Evolutionary conservation across 1,284 basidiomycete species (phyloP).

Genomic region (Ganoderma lingzhi): DNA sequence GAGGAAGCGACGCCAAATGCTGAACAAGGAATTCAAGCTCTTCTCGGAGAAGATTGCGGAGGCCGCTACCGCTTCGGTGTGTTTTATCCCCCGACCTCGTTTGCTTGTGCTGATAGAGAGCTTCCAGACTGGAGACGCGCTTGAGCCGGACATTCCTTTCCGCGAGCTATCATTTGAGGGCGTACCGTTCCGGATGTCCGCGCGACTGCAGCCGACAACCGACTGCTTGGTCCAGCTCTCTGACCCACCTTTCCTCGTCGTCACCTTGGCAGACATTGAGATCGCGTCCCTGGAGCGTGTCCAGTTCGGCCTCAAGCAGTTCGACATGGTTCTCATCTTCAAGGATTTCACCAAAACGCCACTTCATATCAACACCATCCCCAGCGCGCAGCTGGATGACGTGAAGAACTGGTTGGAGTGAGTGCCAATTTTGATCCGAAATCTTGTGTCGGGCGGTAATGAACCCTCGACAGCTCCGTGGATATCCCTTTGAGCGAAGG

Average conservation of each 20-base stretch:
- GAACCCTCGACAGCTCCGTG: constrained; percentile 71
- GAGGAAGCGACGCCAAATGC: constrained; percentile 84
- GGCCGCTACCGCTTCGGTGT: constrained; percentile 77
- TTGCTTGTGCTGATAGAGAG: constrained; percentile 19
- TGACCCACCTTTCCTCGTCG: constrained; percentile 96
- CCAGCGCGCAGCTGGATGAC: constrained; percentile 89
- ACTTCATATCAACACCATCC: constrained; percentile 95
- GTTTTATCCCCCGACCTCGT: constrained; percentile 31
- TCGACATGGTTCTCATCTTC: constrained; percentile 97
- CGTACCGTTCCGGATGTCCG: constrained; percentile 96
- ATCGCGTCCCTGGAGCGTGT: constrained; percentile 98
- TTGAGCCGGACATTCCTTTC: constrained; percentile 98
- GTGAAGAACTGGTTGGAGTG: constrained; percentile 99
- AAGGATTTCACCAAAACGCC: constrained; percentile 95
- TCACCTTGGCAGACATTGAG: constrained; percentile 95
- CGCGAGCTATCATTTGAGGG: constrained; percentile 97
- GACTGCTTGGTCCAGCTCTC: constrained; percentile 97
- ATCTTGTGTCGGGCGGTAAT: constrained; percentile 14
- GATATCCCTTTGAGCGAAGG: constrained; percentile 97
- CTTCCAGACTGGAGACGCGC: constrained; percentile 75
- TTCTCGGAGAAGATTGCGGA: constrained; percentile 96
- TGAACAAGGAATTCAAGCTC: constrained; percentile 95
- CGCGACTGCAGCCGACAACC: constrained; percentile 94
- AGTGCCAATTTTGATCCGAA: constrained; percentile 42
- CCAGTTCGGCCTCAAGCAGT: constrained; percentile 96